Evolutionary conservation across 495 filamentous ascomycete species (phyloP), one percentile per base, ranked within the genome.

Genomic region (Aspergillus mulundensis): DNA sequence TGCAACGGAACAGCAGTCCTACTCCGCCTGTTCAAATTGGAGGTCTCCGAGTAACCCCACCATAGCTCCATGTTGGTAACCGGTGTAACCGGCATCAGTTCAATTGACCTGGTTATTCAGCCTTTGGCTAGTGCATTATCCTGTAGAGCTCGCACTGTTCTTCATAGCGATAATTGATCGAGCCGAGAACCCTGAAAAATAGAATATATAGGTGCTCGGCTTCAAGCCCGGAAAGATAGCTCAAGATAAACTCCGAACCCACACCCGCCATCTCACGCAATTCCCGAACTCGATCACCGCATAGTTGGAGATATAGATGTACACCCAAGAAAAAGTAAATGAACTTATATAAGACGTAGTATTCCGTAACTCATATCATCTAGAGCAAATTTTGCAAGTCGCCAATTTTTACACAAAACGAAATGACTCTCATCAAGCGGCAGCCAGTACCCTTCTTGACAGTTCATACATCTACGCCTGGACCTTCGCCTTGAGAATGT

Each of bases 401-500:
- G 58, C 60, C 60, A 65, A 62, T 59, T 60, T 62, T 66, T 57
- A 54, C 50, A 61, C 54, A 64, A 59, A 59, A 63, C 39, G 58
- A 45, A 58, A 56, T 28, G 55, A 30, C 38, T 53, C 42, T 43
- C 49, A 28, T 56, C 53, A 60, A 50, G 53, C 44, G 36, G 57
- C 56, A 46, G 47, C 45, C 54, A 15, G 49, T 52, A 28, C 53
- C 53, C 48, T 53, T 43, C 43, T 53, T 47, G 21, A 52, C 41
- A 36, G 5, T 53, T 50, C 30, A 52, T 45, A 34, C 44, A 57
- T 66, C 52, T 76, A 77, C 59, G 75, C 75, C 75, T 81, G 68
- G 66, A 97, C 83, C 87, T 96, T 97, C 70, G 83, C 72, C 82
- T 84, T 84, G 68, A 99, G 82, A 63, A 95, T 91, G 53, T 84